phyloP scores from a whole-genome alignment of 768 basidiomycete species.

The Amanita exitialis region DNA sequence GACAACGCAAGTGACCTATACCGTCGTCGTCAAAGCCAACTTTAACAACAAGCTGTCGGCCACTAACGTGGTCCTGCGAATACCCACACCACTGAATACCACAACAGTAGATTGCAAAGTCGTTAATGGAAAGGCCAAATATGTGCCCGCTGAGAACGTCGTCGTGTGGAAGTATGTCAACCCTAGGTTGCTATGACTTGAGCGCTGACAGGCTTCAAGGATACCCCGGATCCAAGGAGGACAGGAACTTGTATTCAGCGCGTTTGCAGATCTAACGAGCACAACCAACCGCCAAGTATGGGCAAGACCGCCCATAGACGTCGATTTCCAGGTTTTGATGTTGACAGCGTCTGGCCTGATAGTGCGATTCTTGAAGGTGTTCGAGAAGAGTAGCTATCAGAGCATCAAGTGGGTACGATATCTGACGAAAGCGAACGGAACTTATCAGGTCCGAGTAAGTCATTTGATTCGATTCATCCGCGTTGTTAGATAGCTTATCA shows the following conservation, averaged over 20 bases:
- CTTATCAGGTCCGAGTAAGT: slow-evolving; percentile 90
- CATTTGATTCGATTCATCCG: background rate
- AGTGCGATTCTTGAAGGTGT: slow-evolving; percentile 96
- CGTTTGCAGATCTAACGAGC: slow-evolving; percentile 71
- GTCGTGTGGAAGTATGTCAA: slow-evolving; percentile 92
- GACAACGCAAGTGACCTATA: slow-evolving; percentile 85
- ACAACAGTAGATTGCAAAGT: slow-evolving; percentile 90
- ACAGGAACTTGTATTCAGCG: slow-evolving; percentile 80
- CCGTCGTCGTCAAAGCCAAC: slow-evolving; percentile 77
- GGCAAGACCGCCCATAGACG: slow-evolving; percentile 95
- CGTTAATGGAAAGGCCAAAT: slow-evolving; percentile 91
- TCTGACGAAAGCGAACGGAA: slow-evolving; percentile 86
- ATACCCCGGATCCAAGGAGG: slow-evolving; percentile 89
- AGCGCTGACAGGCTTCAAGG: slow-evolving; percentile 29
- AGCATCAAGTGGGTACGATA: slow-evolving; percentile 96
- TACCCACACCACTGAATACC: slow-evolving; percentile 95
- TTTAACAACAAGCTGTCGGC: slow-evolving; percentile 91
- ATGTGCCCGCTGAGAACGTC: slow-evolving; percentile 91
- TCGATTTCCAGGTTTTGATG: slow-evolving; percentile 99
- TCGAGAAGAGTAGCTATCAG: slow-evolving; percentile 91
- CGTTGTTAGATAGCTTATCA: background rate
- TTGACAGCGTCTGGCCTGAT: slow-evolving; percentile 94
- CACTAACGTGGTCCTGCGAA: slow-evolving; percentile 83
- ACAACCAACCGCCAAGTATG: slow-evolving; percentile 93
- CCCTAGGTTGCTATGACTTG: background rate